Conservation (phyloP, 2,329 filamentous ascomycete genomes). For the Chaetomium globosum region DNA sequence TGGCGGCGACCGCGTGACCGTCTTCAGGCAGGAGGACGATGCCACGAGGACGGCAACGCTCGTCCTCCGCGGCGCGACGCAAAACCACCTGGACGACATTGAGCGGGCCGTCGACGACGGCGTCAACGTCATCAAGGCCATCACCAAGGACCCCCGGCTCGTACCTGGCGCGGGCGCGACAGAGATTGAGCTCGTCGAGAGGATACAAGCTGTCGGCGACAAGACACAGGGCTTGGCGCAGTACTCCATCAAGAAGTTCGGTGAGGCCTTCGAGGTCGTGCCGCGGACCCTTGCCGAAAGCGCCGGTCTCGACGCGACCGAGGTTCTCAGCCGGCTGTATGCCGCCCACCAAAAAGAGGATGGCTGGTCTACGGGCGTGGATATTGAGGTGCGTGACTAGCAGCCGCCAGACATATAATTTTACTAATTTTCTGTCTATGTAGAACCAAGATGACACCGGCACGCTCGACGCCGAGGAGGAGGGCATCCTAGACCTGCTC, state of each 20-base stretch:
- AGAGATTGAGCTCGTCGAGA: slow-evolving; percentile 90
- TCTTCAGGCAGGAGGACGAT: slow-evolving; percentile 96
- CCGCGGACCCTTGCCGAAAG: slow-evolving; percentile 93
- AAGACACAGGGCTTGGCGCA: slow-evolving; percentile 91
- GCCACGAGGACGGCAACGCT: slow-evolving; percentile 90
- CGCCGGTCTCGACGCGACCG: slow-evolving; percentile 94
- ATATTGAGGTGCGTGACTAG: slow-evolving; percentile 69
- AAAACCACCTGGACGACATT: slow-evolving; percentile 96
- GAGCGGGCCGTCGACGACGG: slow-evolving; percentile 97
- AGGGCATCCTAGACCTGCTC: slow-evolving; percentile 90
- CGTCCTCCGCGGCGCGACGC: slow-evolving; percentile 90
- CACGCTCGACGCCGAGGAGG: slow-evolving; percentile 79
- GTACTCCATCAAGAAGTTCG: slow-evolving; percentile 96
- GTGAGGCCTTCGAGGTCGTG: slow-evolving; percentile 96
- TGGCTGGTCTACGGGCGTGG: slow-evolving; percentile 87
- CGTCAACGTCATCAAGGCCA: slow-evolving; percentile 97
- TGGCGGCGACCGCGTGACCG: slow-evolving; percentile 94
- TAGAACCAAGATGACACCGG: slow-evolving; percentile 78
- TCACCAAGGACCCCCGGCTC: slow-evolving; percentile 87
- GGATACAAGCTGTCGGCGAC: slow-evolving; percentile 86
- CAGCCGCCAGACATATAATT: too few species aligned
- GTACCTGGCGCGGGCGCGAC: slow-evolving; percentile 94
- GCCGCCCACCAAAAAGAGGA: slow-evolving; percentile 89
- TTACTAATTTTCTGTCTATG: slow-evolving; percentile 29
- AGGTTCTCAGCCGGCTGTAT: slow-evolving; percentile 88